Base-by-base conservation (phyloP, 768 basidiomycete genomes). In the Hygrocybe coccinea region DNA sequence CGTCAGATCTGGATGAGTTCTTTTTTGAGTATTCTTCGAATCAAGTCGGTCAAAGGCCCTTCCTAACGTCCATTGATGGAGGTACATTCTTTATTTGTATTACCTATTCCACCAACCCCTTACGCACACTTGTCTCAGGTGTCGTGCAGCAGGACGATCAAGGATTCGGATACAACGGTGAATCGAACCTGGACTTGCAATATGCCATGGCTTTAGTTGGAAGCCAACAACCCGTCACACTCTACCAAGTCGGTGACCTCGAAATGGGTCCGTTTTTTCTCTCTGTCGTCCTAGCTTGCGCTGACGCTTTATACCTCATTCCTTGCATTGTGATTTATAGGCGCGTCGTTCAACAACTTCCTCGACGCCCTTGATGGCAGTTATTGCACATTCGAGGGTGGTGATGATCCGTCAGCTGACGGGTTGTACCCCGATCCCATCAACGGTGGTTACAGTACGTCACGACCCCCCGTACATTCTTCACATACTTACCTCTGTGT, bases 131-230 rank as follows among this genome's bases (percentile, higher is more conserved):
- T 51, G 21, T 46, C 12, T 52, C 49, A 78, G 78, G 79, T 25
- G 69, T 76, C 25, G 71, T 75, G 4, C 81, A 82, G 63, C 75
- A 74, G 5, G 55, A 54, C 4, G 48, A 72, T 37, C 63, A 68
- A 58, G 70, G 75, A 44, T 79, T 81, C 60, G 60, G 69, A 17
- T 71, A 71, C 61, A 80, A 79, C 58, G 81, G 76, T 48, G 82
- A 85, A 63, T 78, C 80, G 19, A 72, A 82, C 58, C 72, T 85
- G 15, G 83, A 84, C 65, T 71, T 85, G 8, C 67, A 83, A 66
- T 82, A 80, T 54, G 75, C 73, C 14, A 78, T 84, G 80, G 66
- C 70, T 6, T 70, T 84, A 33, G 73, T 76, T 12, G 73, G 72
- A 2, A 65, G 61, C 9, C 64, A 67, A 8, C 77, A 77, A 57